Conservation (phyloP, 192 early-diverging fungal genomes). For the Glomus cerebriforme region DNA sequence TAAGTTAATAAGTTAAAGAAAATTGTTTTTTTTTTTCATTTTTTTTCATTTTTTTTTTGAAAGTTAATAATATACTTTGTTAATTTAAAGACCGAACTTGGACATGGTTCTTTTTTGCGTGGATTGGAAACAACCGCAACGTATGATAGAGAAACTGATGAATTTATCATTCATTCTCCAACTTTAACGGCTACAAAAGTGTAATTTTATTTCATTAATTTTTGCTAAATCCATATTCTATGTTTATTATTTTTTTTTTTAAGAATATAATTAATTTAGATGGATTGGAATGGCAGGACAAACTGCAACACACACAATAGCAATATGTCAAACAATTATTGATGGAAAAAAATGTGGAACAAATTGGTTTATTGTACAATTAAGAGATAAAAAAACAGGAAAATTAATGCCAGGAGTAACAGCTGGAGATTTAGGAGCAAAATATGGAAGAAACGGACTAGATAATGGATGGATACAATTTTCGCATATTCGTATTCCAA, state of each 20-base stretch:
- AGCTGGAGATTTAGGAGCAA: constrained; percentile 62
- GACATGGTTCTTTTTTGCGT: constrained; percentile 56
- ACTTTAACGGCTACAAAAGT: constrained; percentile 61
- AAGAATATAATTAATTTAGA: neutral
- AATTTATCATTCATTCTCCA: constrained; percentile 65
- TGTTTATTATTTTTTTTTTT: neutral
- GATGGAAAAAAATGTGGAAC: constrained; percentile 59
- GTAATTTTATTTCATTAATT: constrained; percentile 32
- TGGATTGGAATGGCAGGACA: constrained; percentile 68
- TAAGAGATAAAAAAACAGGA: constrained; percentile 56
- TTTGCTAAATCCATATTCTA: neutral
- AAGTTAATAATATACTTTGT: neutral
- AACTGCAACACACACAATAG: constrained; percentile 68
- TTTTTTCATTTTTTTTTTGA: no score
- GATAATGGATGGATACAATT: constrained; percentile 76
- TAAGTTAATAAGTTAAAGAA: no score
- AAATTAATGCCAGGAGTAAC: constrained; percentile 52
- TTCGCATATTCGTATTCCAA: constrained; percentile 53
- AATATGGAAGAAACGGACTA: constrained; percentile 60
- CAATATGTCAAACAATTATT: constrained; percentile 61
- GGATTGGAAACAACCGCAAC: constrained; percentile 70
- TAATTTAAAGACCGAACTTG: constrained; percentile 57
- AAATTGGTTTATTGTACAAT: constrained; percentile 68
- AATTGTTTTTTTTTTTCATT: neutral
- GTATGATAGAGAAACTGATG: constrained; percentile 54